A percentile compares a stretch with the other conserved stretches of the same genome.
Conservation (phyloP, 257 asterid genomes). For the Petrea volubilis region DNA sequence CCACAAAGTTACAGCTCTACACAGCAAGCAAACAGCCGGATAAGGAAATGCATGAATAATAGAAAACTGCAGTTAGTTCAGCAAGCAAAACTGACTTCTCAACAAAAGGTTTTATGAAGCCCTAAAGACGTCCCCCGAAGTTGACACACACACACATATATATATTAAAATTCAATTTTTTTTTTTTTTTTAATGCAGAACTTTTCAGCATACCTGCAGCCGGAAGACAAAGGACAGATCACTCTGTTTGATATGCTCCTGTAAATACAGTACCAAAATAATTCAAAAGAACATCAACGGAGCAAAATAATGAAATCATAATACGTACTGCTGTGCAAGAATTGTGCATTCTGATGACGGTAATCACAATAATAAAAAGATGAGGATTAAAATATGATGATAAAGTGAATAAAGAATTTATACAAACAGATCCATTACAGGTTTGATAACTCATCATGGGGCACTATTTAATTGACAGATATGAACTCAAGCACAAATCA, state of each 20-base stretch:
- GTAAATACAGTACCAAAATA: constrained; percentile 37
- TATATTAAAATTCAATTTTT: too few relatives aligned
- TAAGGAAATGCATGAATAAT: too few relatives aligned
- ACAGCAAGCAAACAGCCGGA: too few relatives aligned
- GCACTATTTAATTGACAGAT: background rate
- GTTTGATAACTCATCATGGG: constrained; percentile 4
- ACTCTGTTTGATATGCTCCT: constrained; percentile 98
- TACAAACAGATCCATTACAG: background rate
- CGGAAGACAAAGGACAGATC: constrained; percentile 97
- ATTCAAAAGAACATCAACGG: constrained; percentile 13
- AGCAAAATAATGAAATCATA: constrained; percentile 2
- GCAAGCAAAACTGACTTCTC: too few relatives aligned
- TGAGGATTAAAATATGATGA: background rate
- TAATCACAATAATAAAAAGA: background rate
- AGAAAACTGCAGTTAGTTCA: too few relatives aligned
- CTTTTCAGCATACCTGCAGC: constrained; percentile 70
- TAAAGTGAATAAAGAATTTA: background rate
- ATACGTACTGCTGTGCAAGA: background rate
- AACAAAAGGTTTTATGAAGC: too few relatives aligned
- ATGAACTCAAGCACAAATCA: constrained; percentile 28
- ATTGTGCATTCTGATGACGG: background rate
- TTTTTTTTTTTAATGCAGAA: too few relatives aligned
- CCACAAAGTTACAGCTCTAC: too few relatives aligned
- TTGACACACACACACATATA: too few relatives aligned
- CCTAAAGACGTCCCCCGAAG: too few relatives aligned